phyloP scores from a whole-genome alignment of 2,329 filamentous ascomycete species.

The Phialophora verrucosa region DNA sequence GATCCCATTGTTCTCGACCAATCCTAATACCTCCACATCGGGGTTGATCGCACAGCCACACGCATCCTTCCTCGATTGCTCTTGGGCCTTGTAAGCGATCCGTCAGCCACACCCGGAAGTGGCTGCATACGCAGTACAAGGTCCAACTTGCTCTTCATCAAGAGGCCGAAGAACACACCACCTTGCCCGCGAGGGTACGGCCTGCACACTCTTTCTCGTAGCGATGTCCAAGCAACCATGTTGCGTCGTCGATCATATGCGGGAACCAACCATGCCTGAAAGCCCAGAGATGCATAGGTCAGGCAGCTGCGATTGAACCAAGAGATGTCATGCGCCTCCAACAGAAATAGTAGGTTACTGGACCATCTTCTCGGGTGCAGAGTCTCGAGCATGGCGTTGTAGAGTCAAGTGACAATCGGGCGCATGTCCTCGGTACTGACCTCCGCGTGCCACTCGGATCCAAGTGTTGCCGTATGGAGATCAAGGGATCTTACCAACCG shows the following conservation, averaged over 20 bases:
- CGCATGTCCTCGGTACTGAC: not conserved
- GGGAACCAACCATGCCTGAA: not conserved
- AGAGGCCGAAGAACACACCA: not conserved
- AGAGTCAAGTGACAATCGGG: slow-evolving; percentile 4
- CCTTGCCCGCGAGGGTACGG: not conserved
- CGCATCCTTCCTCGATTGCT: slow-evolving; percentile 15
- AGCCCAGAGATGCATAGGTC: not conserved
- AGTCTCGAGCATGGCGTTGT: not conserved
- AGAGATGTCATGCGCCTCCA: not conserved
- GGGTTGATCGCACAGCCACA: slow-evolving; percentile 28
- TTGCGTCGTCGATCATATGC: not conserved
- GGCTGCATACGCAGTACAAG: not conserved
- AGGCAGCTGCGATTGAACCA: not conserved
- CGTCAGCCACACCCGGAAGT: slow-evolving; percentile 13
- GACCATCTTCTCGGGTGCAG: not conserved
- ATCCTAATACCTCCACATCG: slow-evolving; percentile 28
- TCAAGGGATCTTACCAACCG: not conserved
- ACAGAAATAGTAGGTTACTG: not conserved
- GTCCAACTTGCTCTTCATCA: not conserved
- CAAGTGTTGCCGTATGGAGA: not conserved
- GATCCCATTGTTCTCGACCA: slow-evolving; percentile 36
- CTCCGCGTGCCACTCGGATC: not conserved
- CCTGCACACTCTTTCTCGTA: not conserved
- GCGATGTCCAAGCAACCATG: not conserved
- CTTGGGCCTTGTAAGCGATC: slow-evolving; percentile 6